Percentiles rank a stretch among this genome's conserved stretches.
phyloP scores from a whole-genome alignment of 2,329 filamentous ascomycete genomes.

The Biscogniauxia marginata region DNA sequence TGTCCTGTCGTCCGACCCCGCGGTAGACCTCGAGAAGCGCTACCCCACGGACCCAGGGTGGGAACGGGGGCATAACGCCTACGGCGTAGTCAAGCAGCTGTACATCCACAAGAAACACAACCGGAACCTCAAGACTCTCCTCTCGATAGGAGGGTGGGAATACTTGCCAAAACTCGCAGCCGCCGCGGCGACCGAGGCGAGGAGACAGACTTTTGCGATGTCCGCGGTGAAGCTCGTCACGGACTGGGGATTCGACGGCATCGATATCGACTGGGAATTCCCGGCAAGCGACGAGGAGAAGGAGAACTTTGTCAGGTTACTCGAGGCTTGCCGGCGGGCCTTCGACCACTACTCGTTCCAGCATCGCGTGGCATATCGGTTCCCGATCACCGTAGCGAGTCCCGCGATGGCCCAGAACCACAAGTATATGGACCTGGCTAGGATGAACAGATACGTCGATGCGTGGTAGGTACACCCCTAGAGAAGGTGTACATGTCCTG shows the following conservation, averaged over 20 bases:
- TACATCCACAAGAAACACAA: constrained; percentile 74
- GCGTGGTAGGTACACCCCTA: constrained; percentile 42
- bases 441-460: constrained; percentile 58
- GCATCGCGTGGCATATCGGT: constrained; percentile 40
- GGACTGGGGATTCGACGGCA: constrained; percentile 61
- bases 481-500: not conserved
- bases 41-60: constrained; percentile 62
- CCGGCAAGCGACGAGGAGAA: constrained; percentile 41
- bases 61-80: constrained; percentile 56
- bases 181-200: constrained; percentile 59
- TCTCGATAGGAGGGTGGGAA: constrained; percentile 81
- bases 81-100: constrained; percentile 76
- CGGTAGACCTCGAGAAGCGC: constrained; percentile 65
- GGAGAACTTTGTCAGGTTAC: constrained; percentile 40
- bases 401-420: constrained; percentile 50
- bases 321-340: constrained; percentile 41
- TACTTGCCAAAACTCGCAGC: constrained; percentile 69
- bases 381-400: constrained; percentile 51
- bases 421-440: constrained; percentile 46
- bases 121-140: constrained; percentile 73
- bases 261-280: constrained; percentile 60
- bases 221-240: constrained; percentile 68
- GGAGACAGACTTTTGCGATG: constrained; percentile 64
- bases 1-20: constrained; percentile 59
- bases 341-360: constrained; percentile 29